phyloP scores from a whole-genome alignment of 495 filamentous ascomycete genomes.

The Podospora bellae-mahoneyi region DNA sequence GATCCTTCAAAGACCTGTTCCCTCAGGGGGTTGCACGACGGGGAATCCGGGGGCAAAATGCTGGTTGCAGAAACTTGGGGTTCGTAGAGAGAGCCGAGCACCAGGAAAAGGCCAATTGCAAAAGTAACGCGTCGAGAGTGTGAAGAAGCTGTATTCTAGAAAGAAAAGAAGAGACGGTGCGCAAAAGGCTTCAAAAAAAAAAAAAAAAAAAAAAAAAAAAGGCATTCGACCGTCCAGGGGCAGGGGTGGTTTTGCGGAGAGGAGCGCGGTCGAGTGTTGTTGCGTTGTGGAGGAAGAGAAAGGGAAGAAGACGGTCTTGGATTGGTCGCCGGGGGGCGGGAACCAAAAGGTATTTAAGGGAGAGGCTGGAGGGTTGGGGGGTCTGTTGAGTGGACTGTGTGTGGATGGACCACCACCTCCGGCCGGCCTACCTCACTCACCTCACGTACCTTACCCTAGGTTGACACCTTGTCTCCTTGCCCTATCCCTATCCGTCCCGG shows the following conservation, averaged over 20 bases:
- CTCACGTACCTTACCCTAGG: background rate
- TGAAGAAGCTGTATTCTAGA: background rate
- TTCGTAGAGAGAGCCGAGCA: background rate
- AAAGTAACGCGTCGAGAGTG: background rate
- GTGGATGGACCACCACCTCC: conserved; percentile 2
- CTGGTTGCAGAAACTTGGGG: background rate
- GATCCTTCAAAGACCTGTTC: background rate
- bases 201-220: background rate
- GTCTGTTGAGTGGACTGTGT: conserved; percentile 1
- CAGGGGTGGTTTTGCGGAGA: background rate
- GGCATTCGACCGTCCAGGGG: background rate
- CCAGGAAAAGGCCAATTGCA: background rate
- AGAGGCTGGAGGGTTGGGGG: conserved; percentile 2
- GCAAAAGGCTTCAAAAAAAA: background rate
- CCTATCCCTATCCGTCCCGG: background rate
- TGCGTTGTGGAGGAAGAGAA: conserved; percentile 15
- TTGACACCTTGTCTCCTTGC: background rate
- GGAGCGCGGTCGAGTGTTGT: conserved; percentile 3
- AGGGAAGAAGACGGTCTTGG: conserved; percentile 4
- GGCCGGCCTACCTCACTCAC: background rate
- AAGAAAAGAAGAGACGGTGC: background rate
- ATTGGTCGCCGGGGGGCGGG: conserved; percentile 10
- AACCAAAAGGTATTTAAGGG: conserved; percentile 18
- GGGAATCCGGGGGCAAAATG: background rate
- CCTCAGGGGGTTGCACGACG: background rate